A percentile compares a stretch with the other conserved stretches of the same genome.
phyloP scores from a whole-genome alignment of 495 filamentous ascomycete genomes.

The Gamarada debralockiae region DNA sequence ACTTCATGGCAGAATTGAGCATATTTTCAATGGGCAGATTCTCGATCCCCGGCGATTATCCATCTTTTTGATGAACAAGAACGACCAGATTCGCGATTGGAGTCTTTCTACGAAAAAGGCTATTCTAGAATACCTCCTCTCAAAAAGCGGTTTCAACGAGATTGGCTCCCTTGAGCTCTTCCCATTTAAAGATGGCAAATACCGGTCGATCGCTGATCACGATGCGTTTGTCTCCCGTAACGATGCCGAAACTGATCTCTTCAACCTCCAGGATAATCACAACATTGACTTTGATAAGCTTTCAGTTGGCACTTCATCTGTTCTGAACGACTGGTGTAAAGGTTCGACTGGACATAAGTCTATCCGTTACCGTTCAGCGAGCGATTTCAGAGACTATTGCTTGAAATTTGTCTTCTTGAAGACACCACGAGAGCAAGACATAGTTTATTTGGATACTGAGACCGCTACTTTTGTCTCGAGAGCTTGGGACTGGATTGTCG shows the following conservation, averaged over 20 bases:
- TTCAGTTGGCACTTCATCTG: neutral
- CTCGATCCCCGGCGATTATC: conserved; percentile 4
- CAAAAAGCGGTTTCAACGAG: conserved; percentile 3
- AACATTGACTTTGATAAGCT: conserved; percentile 14
- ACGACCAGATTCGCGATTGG: neutral
- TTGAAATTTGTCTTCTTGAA: conserved; percentile 14
- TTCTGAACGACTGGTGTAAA: conserved; percentile 7
- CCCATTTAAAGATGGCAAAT: conserved; percentile 19
- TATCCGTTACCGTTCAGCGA: conserved; percentile 15
- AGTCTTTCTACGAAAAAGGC: conserved; percentile 9
- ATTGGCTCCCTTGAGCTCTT: conserved; percentile 15
- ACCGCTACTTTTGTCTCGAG: conserved; percentile 10
- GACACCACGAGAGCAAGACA: conserved; percentile 12
- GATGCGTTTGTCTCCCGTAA: conserved; percentile 10
- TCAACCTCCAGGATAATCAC: conserved; percentile 5
- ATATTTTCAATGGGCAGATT: conserved; percentile 9
- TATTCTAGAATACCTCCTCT: conserved; percentile 19
- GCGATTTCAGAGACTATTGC: conserved; percentile 19
- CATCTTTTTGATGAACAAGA: conserved; percentile 2
- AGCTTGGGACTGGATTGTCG: conserved; percentile 23
- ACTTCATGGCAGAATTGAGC: neutral
- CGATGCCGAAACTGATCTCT: conserved; percentile 8
- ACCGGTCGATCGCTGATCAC: conserved; percentile 9
- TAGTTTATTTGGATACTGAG: neutral
- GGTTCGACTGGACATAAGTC: conserved; percentile 4